These are phyloP conservation scores for Physcia stellaris DNA, from an alignment of 495 filamentous ascomycete species.

Conservation along the genomic window DNA sequence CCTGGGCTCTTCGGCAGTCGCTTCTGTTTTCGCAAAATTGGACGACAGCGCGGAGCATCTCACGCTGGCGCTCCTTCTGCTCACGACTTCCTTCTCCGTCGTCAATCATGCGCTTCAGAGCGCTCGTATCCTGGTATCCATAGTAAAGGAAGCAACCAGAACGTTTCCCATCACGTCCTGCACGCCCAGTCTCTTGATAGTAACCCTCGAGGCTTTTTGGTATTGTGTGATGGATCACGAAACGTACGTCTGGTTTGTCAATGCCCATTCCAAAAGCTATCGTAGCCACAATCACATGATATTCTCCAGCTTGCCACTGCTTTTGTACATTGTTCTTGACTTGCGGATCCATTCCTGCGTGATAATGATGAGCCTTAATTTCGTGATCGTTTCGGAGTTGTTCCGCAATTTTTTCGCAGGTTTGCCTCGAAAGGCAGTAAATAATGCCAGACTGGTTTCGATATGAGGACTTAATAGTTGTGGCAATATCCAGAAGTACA, in stretches of 20 bases:
- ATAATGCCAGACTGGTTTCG: slow-evolving; percentile 72
- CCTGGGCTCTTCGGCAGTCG: slow-evolving; percentile 75
- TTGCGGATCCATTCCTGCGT: slow-evolving; percentile 56
- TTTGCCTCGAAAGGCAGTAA: slow-evolving; percentile 77
- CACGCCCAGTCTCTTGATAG: slow-evolving; percentile 93
- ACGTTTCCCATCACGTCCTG: slow-evolving; percentile 75
- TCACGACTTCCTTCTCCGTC: slow-evolving; percentile 56
- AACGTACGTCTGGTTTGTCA: slow-evolving; percentile 90
- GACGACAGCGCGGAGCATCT: slow-evolving; percentile 73
- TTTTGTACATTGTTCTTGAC: slow-evolving; percentile 56
- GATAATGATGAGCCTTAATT: slow-evolving; percentile 72
- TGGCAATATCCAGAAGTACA: slow-evolving; percentile 50
- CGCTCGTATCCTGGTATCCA: slow-evolving; percentile 54
- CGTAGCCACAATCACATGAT: slow-evolving; percentile 92
- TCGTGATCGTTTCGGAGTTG: slow-evolving; percentile 43
- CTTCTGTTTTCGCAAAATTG: slow-evolving; percentile 77
- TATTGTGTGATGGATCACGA: slow-evolving; percentile 81
- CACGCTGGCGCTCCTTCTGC: slow-evolving; percentile 67
- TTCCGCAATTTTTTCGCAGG: slow-evolving; percentile 65
- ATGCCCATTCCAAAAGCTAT: slow-evolving; percentile 99
- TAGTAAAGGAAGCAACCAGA: slow-evolving; percentile 90
- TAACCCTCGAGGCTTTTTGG: slow-evolving; percentile 97
- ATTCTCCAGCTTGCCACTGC: slow-evolving; percentile 64
- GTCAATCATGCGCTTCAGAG: slow-evolving; percentile 60
- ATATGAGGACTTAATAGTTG: slow-evolving; percentile 55